Evolutionary conservation across 176 grass and related monocot genomes (phyloP).

Genomic region (Sorghum bicolor): DNA sequence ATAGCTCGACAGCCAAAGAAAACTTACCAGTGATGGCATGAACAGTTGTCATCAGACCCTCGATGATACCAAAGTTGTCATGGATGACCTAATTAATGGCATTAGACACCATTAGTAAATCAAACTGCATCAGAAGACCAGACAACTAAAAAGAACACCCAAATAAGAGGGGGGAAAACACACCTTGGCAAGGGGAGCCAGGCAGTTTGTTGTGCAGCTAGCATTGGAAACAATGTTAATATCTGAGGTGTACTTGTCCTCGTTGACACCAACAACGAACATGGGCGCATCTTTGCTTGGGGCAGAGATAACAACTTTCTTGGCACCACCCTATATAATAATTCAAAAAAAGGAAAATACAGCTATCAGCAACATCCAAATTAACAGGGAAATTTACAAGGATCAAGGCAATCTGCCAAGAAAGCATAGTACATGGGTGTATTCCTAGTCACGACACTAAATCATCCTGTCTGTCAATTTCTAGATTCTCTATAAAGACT

Average conservation of each 20-base stretch:
- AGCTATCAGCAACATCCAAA: not conserved
- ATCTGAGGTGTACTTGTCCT: constrained; percentile 52
- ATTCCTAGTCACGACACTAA: not conserved
- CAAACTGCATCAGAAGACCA: not conserved
- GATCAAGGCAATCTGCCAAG: not conserved
- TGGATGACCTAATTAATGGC: constrained; percentile 42
- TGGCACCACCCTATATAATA: constrained; percentile 62
- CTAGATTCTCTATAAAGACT: not conserved
- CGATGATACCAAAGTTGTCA: constrained; percentile 69
- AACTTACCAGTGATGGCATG: constrained; percentile 68
- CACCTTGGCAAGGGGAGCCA: constrained; percentile 78
- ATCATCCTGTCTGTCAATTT: not conserved
- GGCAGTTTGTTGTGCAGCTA: constrained; percentile 84
- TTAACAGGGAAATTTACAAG: not conserved
- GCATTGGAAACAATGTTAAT: constrained; percentile 75
- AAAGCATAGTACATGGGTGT: not conserved
- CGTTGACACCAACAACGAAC: constrained; percentile 84
- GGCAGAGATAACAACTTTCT: constrained; percentile 82
- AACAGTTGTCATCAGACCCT: constrained; percentile 80
- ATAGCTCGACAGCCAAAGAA: not conserved
- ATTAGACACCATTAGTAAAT: not conserved
- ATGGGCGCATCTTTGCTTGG: constrained; percentile 77
- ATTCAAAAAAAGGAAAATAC: not conserved
- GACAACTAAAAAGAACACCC: not conserved
- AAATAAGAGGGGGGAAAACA: not conserved